phyloP scores from a whole-genome alignment of 2,329 filamentous ascomycete genomes.

The Aaosphaeria pasadenensis region DNA sequence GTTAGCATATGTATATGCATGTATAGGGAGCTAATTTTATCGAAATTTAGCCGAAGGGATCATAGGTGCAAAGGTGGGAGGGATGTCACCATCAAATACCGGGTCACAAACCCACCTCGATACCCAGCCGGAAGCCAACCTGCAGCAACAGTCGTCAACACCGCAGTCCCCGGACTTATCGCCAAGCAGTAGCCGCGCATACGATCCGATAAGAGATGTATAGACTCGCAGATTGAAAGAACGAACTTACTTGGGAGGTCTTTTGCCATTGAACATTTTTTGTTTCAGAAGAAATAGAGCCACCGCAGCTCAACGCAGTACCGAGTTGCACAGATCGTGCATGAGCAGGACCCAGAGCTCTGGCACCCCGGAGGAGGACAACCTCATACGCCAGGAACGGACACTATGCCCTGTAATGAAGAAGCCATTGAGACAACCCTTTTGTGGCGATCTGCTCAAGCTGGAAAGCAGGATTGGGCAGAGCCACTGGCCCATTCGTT shows the following conservation, averaged over 20 bases:
- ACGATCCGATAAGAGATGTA: conserved; percentile 36
- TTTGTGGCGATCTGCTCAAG: too few species aligned
- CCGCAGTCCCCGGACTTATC: conserved; percentile 29
- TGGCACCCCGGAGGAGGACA: too few species aligned
- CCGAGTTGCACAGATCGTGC: too few species aligned
- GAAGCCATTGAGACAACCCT: too few species aligned
- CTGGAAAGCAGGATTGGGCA: too few species aligned
- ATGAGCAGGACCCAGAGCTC: too few species aligned
- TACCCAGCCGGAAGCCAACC: conserved; percentile 22
- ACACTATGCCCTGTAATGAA: too few species aligned
- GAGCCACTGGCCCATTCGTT: too few species aligned
- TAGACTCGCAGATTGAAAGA: conserved; percentile 9
- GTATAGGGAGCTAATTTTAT: conserved; percentile 26
- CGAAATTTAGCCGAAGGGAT: conserved; percentile 33
- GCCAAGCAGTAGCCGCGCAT: conserved; percentile 32
- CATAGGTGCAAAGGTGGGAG: conserved; percentile 21
- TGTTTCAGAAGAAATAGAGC: neutral
- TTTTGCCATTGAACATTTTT: conserved; percentile 14
- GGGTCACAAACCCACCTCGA: conserved; percentile 27
- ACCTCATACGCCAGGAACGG: too few species aligned
- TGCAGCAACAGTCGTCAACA: conserved; percentile 27
- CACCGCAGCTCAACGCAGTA: too few species aligned
- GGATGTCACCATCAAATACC: conserved; percentile 24
- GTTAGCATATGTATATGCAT: conserved; percentile 16
- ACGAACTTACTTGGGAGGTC: conserved; percentile 9